Percentiles rank a stretch among this genome's conserved stretches.
These are phyloP conservation scores for Kazachstania africana DNA, from an alignment of 805 yeast species.

Conservation along the genomic window DNA sequence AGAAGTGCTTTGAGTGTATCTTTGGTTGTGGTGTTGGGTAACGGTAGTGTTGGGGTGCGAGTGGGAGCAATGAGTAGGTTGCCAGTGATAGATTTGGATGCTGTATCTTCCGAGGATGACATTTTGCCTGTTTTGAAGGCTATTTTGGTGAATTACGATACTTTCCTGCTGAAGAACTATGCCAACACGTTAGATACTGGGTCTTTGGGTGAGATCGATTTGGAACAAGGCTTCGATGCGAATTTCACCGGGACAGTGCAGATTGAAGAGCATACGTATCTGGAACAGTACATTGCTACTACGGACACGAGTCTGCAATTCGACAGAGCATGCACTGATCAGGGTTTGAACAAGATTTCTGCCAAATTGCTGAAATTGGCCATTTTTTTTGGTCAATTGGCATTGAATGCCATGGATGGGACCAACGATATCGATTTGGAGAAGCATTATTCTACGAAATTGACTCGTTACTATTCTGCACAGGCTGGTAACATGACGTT, in stretches of 20 bases:
- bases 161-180: constrained; percentile 22
- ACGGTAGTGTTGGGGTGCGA: background rate
- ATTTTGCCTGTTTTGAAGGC: constrained; percentile 14
- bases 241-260: constrained; percentile 18
- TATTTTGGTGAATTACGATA: constrained; percentile 14
- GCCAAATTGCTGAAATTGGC: constrained; percentile 15
- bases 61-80: constrained; percentile 1
- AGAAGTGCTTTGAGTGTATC: no score
- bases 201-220: constrained; percentile 1
- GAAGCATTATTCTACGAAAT: constrained; percentile 7
- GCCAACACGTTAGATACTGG: constrained; percentile 13
- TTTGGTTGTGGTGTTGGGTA: no score
- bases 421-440: constrained; percentile 1
- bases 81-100: constrained; percentile 19
- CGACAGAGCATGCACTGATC: constrained; percentile 9
- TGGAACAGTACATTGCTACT: constrained; percentile 19
- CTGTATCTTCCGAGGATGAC: constrained; percentile 15
- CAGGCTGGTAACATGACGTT: constrained; percentile 1
- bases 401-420: constrained; percentile 8
- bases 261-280: constrained; percentile 6
- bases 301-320: constrained; percentile 11
- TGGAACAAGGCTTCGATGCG: constrained; percentile 16
- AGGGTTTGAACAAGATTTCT: constrained; percentile 8
- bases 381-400: constrained; percentile 12
- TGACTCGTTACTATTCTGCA: constrained; percentile 10